Conservation (phyloP, 2,329 filamentous ascomycete species). For the Colletotrichum sp. region DNA sequence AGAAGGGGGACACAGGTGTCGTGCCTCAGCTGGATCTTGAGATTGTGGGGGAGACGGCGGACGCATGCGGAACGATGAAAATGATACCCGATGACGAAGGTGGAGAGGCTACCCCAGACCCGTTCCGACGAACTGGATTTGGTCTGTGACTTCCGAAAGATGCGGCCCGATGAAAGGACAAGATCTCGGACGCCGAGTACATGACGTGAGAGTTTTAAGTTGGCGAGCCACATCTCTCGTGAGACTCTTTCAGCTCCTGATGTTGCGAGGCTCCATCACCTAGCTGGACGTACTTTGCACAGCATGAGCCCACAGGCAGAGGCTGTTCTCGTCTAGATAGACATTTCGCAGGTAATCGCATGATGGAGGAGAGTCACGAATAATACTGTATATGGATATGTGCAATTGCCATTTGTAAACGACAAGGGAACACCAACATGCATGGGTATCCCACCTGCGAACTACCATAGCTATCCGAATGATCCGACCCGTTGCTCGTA, state of each 20-base stretch:
- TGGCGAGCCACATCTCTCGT: neutral
- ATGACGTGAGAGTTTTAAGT: neutral
- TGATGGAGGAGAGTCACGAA: neutral
- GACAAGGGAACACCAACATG: constrained; percentile 16
- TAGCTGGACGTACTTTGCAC: neutral
- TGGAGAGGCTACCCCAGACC: neutral
- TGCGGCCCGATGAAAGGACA: neutral
- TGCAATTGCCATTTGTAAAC: constrained; percentile 19
- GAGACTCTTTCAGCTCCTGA: neutral
- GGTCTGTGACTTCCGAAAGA: neutral
- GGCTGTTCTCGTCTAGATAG: neutral
- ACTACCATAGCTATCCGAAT: constrained; percentile 20
- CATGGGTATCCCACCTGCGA: constrained; percentile 19
- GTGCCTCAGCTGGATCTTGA: neutral
- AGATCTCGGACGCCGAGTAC: neutral
- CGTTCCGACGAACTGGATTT: neutral
- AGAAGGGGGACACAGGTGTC: neutral
- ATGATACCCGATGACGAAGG: constrained; percentile 11
- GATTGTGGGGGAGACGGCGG: neutral
- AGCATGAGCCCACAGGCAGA: neutral
- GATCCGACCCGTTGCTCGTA: constrained; percentile 20
- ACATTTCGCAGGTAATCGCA: neutral
- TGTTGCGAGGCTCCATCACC: neutral
- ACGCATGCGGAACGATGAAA: neutral
- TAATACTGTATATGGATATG: neutral